Evolutionary conservation across 2,329 filamentous ascomycete genomes (phyloP).

Genomic region (Didymella arachidicola): DNA sequence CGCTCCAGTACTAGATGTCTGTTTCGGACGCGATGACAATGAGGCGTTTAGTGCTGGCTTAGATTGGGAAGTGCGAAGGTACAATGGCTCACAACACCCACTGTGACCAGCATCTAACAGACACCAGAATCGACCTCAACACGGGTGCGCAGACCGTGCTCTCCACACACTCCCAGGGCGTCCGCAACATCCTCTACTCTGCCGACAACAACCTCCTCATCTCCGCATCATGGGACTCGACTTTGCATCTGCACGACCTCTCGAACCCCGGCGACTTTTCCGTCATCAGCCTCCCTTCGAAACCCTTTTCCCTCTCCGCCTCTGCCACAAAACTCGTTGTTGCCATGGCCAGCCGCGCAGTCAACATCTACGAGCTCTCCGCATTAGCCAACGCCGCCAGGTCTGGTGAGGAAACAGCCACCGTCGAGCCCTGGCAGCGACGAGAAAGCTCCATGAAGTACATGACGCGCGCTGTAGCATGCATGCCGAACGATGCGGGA

Average conservation of each 20-base stretch:
- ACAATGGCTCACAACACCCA: constrained; percentile 28
- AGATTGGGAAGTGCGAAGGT: constrained; percentile 86
- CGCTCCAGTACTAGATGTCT: constrained; percentile 88
- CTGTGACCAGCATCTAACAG: not conserved
- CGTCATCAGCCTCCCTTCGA: constrained; percentile 76
- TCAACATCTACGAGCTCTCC: constrained; percentile 91
- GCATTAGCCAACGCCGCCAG: constrained; percentile 60
- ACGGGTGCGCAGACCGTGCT: constrained; percentile 77
- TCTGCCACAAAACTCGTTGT: constrained; percentile 88
- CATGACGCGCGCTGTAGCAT: constrained; percentile 89
- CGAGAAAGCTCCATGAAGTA: constrained; percentile 95
- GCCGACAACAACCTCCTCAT: constrained; percentile 77
- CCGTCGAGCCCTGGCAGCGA: constrained; percentile 85
- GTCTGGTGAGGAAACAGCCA: constrained; percentile 43
- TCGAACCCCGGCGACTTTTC: constrained; percentile 64
- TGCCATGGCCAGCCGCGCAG: constrained; percentile 91
- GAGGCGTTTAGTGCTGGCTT: constrained; percentile 87
- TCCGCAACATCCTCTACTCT: constrained; percentile 85
- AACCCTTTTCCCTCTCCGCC: constrained; percentile 84
- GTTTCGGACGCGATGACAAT: constrained; percentile 82
- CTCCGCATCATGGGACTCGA: constrained; percentile 93
- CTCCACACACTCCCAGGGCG: constrained; percentile 79
- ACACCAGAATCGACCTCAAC: constrained; percentile 70
- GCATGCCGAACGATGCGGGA: constrained; percentile 95
- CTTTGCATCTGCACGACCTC: constrained; percentile 82